Base-by-base conservation (phyloP, 176 grass and related monocot species). In the Elaeis guineensis region DNA sequence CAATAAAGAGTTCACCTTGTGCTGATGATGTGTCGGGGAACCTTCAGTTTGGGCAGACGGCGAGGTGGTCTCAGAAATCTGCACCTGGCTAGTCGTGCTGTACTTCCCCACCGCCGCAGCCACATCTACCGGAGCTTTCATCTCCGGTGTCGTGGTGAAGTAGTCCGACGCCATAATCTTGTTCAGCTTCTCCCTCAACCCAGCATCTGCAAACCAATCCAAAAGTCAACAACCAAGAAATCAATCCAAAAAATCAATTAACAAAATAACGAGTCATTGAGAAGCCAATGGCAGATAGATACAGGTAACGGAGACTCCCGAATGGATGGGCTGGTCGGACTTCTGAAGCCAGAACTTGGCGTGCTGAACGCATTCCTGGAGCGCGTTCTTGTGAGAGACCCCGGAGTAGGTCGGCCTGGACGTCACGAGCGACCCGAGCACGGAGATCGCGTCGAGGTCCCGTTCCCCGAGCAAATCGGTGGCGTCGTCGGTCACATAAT, bases 111-210 rank as follows among this genome's bases (percentile, higher is more conserved):
- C 87, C 2, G 88, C 84, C 35, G 94, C 88, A 17, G 85, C 79
- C 29, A 95, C 57, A 58, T 80, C 85, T 17, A 67, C 69, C 5
- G 78, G 59, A 19, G 81, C 75, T 61, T 79, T 83, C 57, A 87
- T 86, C 29, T 93, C 89, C 30, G 83, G 69, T 29, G 74, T 86
- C 5, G 90, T 66, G 14, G 85, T 93, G 59, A 77, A 89, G 54
- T 92, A 98, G 16, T 89, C 94, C 4, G 78, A 98, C 20, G 79
- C 73, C 72, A 98, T 83, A 60, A 98, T 98, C 64, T 63, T 92
- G 30, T 93, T 86, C 73, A 98, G 9, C 70, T 93, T 98, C 55
- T 81, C 74, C 74, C 89, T 89, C 64, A 92, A 71, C 15, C 21
- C 88, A 74, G 84, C 79, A 98, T 98, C 94, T 98, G 28, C 49